Base-by-base conservation (phyloP, 768 basidiomycete species). In the Agrocybe praecox region DNA sequence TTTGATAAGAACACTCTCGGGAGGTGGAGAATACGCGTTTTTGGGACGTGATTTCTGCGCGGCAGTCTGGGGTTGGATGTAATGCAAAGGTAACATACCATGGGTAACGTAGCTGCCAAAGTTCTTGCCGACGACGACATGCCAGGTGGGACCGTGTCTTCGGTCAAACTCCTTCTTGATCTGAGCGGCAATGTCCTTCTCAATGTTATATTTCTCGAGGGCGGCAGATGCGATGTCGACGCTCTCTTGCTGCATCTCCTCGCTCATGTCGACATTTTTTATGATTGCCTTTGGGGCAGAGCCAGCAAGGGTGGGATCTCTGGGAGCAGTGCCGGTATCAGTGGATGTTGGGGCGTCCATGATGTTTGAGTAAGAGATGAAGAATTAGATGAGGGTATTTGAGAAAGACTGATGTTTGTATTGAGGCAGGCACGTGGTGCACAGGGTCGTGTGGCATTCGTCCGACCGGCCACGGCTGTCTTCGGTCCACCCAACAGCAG, bases 101-200 rank as follows among this genome's bases (percentile, higher is more conserved):
- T 97, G 96, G 45, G 96, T 97, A 43, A 98, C 96, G 70, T 96
- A 98, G 76, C 92, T 94, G 49, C 96, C 96, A 85, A 96, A 98
- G 79, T 98, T 97, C 82, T 96, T 98, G 58, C 96, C 96, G 49
- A 96, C 96, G 62, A 98, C 95, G 72, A 95, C 94, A 72, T 98
- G 96, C 96, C 96, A 98, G 65, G 96, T 97, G 55, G 92, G 87
- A 22, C 94, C 93, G 65, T 94, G 88, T 74, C 89, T 80, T 76
- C 87, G 82, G 81, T 98, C 96, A 71, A 96, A 94, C 78, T 97
- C 94, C 75, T 95, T 95, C 85, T 98, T 98, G 85, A 98, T 92
- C 74, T 92, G 88, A 42, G 96, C 94, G 15, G 96, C 96, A 69
- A 98, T 94, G 73, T 98, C 96, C 76, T 97, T 98, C 81, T 98